These are phyloP conservation scores for Irpex lacteus DNA, from an alignment of 1,284 basidiomycete genomes.

Conservation along the genomic window DNA sequence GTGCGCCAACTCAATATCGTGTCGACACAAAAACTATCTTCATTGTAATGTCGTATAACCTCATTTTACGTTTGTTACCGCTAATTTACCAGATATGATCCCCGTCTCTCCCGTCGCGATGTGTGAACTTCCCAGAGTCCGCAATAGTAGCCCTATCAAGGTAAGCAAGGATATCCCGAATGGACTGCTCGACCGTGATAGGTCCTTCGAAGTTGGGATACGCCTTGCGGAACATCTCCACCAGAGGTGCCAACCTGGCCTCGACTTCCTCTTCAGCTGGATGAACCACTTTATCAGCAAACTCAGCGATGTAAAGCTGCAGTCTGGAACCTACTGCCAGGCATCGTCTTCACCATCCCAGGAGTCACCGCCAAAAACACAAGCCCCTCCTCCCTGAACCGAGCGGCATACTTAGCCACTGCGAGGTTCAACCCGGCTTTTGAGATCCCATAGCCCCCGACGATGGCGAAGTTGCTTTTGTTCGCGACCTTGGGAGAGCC, in stretches of 20 bases:
- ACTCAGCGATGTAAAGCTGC: not conserved
- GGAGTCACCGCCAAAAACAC: slow-evolving; percentile 35
- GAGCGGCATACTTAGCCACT: slow-evolving; percentile 35
- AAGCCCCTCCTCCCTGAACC: slow-evolving; percentile 34
- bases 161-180: not conserved
- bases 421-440: slow-evolving; percentile 40
- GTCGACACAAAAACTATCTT: no score
- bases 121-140: not conserved
- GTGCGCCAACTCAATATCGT: no score
- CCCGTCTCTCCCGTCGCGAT: not conserved
- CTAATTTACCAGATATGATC: not conserved
- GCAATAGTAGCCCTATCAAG: not conserved
- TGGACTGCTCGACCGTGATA: not conserved
- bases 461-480: slow-evolving; percentile 6
- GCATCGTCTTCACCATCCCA: slow-evolving; percentile 33
- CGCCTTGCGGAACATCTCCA: not conserved
- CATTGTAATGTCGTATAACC: no score
- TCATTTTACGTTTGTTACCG: no score
- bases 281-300: not conserved
- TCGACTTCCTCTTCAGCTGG: not conserved
- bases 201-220: not conserved
- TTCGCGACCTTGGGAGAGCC: slow-evolving; percentile 24
- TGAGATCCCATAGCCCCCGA: slow-evolving; percentile 31
- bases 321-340: not conserved
- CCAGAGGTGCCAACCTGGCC: not conserved